Evolutionary conservation across 2,329 filamentous ascomycete species (phyloP).

Genomic region (Fonsecaea pedrosoi): DNA sequence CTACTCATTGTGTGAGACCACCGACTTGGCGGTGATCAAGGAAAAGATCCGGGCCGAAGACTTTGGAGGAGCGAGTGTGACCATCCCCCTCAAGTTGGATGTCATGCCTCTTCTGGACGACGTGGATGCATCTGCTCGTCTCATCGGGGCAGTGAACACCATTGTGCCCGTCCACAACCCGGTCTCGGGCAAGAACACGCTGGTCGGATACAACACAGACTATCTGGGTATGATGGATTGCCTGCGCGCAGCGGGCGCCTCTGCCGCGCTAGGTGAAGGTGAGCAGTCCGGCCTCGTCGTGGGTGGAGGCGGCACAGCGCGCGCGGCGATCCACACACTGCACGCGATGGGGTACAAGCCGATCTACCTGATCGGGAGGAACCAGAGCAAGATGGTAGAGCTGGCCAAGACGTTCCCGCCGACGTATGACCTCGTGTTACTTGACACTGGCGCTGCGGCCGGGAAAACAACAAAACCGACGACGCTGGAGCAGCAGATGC

Average conservation of each 20-base stretch:
- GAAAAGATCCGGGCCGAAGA: constrained; percentile 70
- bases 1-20: constrained; percentile 80
- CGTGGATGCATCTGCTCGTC: constrained; percentile 76
- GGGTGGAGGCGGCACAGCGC: constrained; percentile 88
- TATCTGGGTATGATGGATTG: constrained; percentile 90
- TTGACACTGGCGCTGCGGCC: constrained; percentile 53
- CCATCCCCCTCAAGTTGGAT: constrained; percentile 91
- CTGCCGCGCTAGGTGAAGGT: constrained; percentile 47
- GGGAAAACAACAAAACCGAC: too few species aligned
- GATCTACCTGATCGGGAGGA: constrained; percentile 86
- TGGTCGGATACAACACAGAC: constrained; percentile 92
- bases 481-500: not conserved
- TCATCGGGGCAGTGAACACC: constrained; percentile 94
- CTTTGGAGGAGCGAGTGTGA: constrained; percentile 94
- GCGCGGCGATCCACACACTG: constrained; percentile 88
- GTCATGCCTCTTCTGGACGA: constrained; percentile 82
- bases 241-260: constrained; percentile 72
- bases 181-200: constrained; percentile 51
- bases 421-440: constrained; percentile 72
- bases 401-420: constrained; percentile 76
- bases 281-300: constrained; percentile 75
- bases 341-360: constrained; percentile 82
- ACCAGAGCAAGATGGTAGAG: constrained; percentile 68
- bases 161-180: constrained; percentile 68
- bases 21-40: constrained; percentile 65